Conservation (phyloP, 1,284 basidiomycete genomes). For the Athelia sp. region DNA sequence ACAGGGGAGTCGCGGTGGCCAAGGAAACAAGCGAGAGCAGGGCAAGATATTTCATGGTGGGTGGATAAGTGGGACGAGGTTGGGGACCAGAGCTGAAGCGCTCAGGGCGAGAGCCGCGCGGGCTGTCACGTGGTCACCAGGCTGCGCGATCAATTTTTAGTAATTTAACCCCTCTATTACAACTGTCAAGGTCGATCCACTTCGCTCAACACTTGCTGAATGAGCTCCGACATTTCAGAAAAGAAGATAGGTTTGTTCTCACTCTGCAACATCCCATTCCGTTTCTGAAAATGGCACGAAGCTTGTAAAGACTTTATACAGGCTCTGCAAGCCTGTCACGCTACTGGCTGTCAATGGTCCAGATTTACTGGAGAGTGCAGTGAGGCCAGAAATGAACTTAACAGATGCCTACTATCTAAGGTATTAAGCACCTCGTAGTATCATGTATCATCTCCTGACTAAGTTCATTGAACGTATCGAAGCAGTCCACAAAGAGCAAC, state of each 20-base stretch:
- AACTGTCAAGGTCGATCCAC: no score
- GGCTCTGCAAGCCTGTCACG: slow-evolving; percentile 66
- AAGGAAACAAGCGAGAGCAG: no score
- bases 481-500: slow-evolving; percentile 41
- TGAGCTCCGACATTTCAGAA: no score
- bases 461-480: no score
- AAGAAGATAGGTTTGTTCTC: neutral
- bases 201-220: no score
- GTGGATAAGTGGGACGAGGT: no score
- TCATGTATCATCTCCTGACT: no score
- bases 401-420: slow-evolving; percentile 73
- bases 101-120: slow-evolving; percentile 2
- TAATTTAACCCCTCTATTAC: slow-evolving; percentile 7
- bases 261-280: neutral
- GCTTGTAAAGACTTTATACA: slow-evolving; percentile 71
- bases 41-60: no score
- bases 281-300: slow-evolving; percentile 18
- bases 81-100: no score
- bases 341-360: slow-evolving; percentile 49
- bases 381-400: slow-evolving; percentile 62
- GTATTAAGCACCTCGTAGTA: slow-evolving; percentile 35
- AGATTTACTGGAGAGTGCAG: slow-evolving; percentile 73
- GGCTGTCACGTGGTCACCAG: slow-evolving; percentile 10
- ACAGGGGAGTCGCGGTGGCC: neutral
- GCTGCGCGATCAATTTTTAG: slow-evolving; percentile 3